These are phyloP conservation scores for Calonectria pteridis DNA, from an alignment of 2,329 filamentous ascomycete genomes.

Conservation along the genomic window DNA sequence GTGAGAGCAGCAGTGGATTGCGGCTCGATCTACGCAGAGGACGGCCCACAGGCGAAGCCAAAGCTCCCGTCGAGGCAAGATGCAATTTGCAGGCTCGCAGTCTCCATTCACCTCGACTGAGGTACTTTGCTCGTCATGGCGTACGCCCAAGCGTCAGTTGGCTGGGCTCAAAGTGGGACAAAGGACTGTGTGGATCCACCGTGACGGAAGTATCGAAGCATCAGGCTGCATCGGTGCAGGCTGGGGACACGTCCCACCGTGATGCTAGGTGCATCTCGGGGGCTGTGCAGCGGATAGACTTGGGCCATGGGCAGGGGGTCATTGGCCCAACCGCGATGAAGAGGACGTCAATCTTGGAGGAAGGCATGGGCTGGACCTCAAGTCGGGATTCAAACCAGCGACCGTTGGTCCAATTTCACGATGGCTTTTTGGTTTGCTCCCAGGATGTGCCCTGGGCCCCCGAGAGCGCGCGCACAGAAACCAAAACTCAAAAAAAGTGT, in stretches of 20 bases:
- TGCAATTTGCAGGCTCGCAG: slow-evolving; percentile 24
- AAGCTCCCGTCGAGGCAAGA: slow-evolving; percentile 4
- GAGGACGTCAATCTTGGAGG: slow-evolving; percentile 33
- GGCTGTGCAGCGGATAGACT: slow-evolving; percentile 47
- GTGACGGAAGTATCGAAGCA: slow-evolving; percentile 41
- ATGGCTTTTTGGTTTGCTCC: not conserved
- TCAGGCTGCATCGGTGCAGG: slow-evolving; percentile 40
- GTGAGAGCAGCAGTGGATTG: slow-evolving; percentile 15
- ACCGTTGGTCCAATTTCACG: slow-evolving; percentile 19
- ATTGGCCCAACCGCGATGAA: slow-evolving; percentile 35
- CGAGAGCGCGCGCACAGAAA: slow-evolving; percentile 7
- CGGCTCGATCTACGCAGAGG: not conserved
- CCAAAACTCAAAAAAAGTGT: not conserved
- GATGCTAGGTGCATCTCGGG: slow-evolving; percentile 44
- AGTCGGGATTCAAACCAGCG: slow-evolving; percentile 15
- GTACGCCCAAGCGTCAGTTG: slow-evolving; percentile 20
- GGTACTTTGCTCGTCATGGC: slow-evolving; percentile 12
- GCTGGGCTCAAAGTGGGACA: slow-evolving; percentile 36
- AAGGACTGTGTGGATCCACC: slow-evolving; percentile 31
- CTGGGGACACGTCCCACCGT: slow-evolving; percentile 36
- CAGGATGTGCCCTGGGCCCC: slow-evolving; percentile 14
- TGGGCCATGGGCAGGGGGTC: slow-evolving; percentile 38
- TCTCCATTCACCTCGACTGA: slow-evolving; percentile 4
- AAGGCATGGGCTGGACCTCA: slow-evolving; percentile 19
- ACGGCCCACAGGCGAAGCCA: slow-evolving; percentile 1